Base-by-base conservation (phyloP, 2,329 filamentous ascomycete species). In the Emmonsiellopsis sp. region DNA sequence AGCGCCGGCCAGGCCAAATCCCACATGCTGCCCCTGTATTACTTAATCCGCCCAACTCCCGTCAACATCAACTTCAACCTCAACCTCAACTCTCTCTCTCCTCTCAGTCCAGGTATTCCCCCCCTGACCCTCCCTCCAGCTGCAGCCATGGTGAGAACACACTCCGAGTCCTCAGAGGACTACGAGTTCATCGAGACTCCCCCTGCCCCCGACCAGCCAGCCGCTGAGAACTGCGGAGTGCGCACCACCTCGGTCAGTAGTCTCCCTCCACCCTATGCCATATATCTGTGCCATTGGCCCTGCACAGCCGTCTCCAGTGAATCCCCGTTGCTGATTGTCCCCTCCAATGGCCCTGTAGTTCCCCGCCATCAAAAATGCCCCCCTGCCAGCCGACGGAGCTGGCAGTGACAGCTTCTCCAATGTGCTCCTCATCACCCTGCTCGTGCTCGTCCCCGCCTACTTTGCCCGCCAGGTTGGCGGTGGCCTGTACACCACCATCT, bases 341-440 rank as follows among this genome's bases (percentile, higher is more conserved):
- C 34, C 45, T 47, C 42, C 43, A 42, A 50, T 31, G 16, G 16
- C 31, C 45, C 7, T 43, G 60, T 66, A 94, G 91, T 92, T 83
- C 65, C 86, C 89, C 34, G 76, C 89, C 57, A 97, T 97, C 75
- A 88, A 94, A 70, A 97, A 97, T 82, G 88, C 85, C 48, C 90
- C 93, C 60, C 83, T 97, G 43, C 93, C 93, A 38, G 92, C 91
- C 60, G 93, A 98, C 70, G 88, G 83, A 50, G 76, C 89, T 50
- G 87, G 90, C 60, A 84, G 81, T 71, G 89, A 95, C 62, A 84
- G 77, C 72, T 98, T 97, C 83, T 91, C 86, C 75, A 95, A 93
- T 75, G 74, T 78, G 62, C 73, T 86, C 63, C 84, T 97, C 61
- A 77, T 89, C 70, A 78, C 80, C 62, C 70, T 92, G 58, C 70